Conservation (phyloP, 257 asterid genomes). For the Handroanthus guayacan region DNA sequence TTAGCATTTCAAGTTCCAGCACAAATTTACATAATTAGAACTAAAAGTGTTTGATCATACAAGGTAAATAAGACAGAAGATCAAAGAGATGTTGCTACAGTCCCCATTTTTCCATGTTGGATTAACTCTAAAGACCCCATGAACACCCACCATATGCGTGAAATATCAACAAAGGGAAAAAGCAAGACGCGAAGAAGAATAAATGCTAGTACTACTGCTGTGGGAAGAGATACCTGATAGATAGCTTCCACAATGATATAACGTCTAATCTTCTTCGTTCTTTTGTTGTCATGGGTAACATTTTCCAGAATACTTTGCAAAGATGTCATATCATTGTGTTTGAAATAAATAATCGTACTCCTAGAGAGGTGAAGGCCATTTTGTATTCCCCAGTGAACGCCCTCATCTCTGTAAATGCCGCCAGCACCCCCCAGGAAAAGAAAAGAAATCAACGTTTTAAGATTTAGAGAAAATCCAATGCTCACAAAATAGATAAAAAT, state of each 20-base stretch:
- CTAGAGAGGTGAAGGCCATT: conserved; percentile 97
- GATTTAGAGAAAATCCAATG: not conserved
- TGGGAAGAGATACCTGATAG: conserved; percentile 75
- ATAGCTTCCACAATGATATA: conserved; percentile 93
- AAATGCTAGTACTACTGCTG: conserved; percentile 5
- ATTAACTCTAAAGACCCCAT: not conserved
- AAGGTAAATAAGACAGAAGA: not conserved
- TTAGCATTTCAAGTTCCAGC: conserved; percentile 30
- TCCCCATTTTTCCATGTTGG: conserved; percentile 22
- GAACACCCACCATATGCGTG: conserved; percentile 18
- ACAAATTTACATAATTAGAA: not conserved
- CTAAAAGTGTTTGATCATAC: not conserved
- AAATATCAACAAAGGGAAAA: conserved; percentile 7
- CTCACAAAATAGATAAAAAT: conserved; percentile 13
- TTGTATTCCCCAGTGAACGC: conserved; percentile 97
- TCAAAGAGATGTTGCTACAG: not conserved
- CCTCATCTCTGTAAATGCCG: conserved; percentile 79
- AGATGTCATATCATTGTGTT: conserved; percentile 87
- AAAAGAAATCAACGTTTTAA: not conserved
- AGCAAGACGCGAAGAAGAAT: conserved; percentile 1
- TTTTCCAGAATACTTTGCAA: conserved; percentile 70
- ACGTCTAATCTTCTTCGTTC: conserved; percentile 89
- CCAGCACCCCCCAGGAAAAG: not conserved
- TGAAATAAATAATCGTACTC: conserved; percentile 86
- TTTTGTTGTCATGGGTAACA: conserved; percentile 74